phyloP scores from a whole-genome alignment of 441 rosid species.

The Metrosideros polymorpha region DNA sequence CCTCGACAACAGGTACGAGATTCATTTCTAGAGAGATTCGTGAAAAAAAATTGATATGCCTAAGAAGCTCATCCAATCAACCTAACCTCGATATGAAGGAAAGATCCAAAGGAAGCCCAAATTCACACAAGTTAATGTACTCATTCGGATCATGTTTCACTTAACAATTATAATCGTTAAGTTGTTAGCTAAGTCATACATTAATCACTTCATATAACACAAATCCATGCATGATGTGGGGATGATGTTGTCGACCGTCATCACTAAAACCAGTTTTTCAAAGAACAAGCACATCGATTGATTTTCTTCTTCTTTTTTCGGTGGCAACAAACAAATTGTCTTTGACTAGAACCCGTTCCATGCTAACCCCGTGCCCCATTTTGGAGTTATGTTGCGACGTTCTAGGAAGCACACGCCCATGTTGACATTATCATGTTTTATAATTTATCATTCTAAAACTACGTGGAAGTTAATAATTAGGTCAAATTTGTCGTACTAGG shows the following conservation, averaged over 20 bases:
- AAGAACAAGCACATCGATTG: not conserved
- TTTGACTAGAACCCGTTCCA: not conserved
- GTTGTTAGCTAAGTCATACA: not conserved
- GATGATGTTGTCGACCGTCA: not conserved
- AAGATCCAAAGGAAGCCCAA: not conserved
- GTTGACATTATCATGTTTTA: not conserved
- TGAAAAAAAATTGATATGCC: not conserved
- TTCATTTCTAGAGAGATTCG: not conserved
- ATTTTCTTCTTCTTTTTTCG: not conserved
- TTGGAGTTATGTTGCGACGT: not conserved
- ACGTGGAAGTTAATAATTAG: not conserved
- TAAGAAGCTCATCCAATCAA: not conserved
- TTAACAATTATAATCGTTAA: not conserved
- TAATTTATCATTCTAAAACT: not conserved
- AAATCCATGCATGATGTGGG: not conserved
- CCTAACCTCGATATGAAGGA: not conserved
- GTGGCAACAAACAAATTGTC: not conserved
- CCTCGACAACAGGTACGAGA: not conserved
- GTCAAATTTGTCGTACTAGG: not conserved
- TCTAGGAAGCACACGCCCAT: not conserved
- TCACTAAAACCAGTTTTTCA: not conserved
- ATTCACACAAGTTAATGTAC: not conserved
- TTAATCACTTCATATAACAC: not conserved
- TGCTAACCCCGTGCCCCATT: not conserved
- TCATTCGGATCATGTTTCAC: not conserved